Evolutionary conservation across 352 stramenopile species (phyloP), one percentile per base, ranked within the genome.

Genomic region (Blastocystis hominis): DNA sequence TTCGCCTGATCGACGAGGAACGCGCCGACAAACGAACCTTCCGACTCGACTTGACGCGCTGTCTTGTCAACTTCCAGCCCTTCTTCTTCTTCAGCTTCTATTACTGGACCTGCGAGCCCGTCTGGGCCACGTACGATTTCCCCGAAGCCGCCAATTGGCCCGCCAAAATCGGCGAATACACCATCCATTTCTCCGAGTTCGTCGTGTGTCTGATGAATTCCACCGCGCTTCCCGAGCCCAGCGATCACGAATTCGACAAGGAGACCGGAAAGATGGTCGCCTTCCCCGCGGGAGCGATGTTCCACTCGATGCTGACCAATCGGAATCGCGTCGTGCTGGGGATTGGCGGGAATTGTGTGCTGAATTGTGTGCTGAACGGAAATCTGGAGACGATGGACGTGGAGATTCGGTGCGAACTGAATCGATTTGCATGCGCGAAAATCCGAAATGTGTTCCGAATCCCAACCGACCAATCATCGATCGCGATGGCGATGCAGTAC

Each of bases 71-170:
- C 30, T 2, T 68, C 2, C 72, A 53, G 13, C 72, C 72, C 17
- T 53, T 59, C 4, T 84, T 54, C 44, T 66, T 84, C 50, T 53
- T 84, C 2, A 24, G 15, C 34, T 53, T 84, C 15, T 84, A 84
- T 24, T 40, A 47, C 20, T 84, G 72, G 72, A 34, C 40, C 1
- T 66, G 44, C 10, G 72, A 84, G 13, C 72, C 72, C 20, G 15
- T 84, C 46, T 84, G 72, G 72, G 72, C 50, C 5, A 84, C 47
- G 10, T 63, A 38, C 1, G 72, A 84, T n/a, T 61, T 63, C n/a
- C 72, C 72, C 17, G 44, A 84, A 15, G 54, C 72, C 10, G n/a
- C 20, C 1, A 46, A 64, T 20, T 84, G 72, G 72, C 72, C 72
- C 1, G 54, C 20, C 0, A 84, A 84, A 34, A 47, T 66, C 20